These are phyloP conservation scores for Monsonia emarginata DNA, from an alignment of 441 rosid genomes.

Conservation along the genomic window DNA sequence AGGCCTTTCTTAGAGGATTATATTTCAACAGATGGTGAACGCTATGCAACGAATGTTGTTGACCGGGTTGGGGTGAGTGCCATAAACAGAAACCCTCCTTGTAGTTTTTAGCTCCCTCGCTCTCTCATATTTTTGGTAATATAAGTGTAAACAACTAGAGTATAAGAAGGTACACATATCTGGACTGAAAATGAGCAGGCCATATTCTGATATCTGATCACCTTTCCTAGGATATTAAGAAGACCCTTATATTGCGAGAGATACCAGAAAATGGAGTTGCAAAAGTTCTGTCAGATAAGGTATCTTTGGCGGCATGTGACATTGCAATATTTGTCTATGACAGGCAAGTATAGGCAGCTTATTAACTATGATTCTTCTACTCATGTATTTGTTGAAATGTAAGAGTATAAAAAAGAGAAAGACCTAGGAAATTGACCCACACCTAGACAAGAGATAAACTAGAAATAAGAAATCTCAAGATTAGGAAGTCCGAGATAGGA, in stretches of 20 bases:
- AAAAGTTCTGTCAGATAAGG: constrained; percentile 34
- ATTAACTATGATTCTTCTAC: not conserved
- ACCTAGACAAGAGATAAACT: too few relatives aligned
- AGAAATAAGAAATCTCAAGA: too few relatives aligned
- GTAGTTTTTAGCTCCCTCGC: not conserved
- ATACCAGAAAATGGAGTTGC: constrained; percentile 51
- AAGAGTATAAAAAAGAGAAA: too few relatives aligned
- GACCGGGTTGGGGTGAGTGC: constrained; percentile 47
- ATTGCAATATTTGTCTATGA: constrained; percentile 58
- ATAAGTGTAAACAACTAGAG: not conserved
- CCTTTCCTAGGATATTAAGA: constrained; percentile 39
- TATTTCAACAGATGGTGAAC: constrained; percentile 40
- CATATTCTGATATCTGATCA: constrained; percentile 13
- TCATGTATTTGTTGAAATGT: too few relatives aligned
- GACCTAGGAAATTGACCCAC: too few relatives aligned
- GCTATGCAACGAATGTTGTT: constrained; percentile 43
- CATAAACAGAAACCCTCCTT: constrained; percentile 4
- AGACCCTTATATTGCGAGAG: constrained; percentile 52
- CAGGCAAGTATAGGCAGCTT: constrained; percentile 31
- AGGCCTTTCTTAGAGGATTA: constrained; percentile 47
- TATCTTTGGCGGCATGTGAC: constrained; percentile 54
- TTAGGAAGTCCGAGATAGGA: too few relatives aligned
- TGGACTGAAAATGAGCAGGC: constrained; percentile 8
- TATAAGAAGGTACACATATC: not conserved
- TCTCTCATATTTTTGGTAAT: not conserved